Conservation (phyloP, 2,329 filamentous ascomycete genomes). For the Colletotrichum spinosum region DNA sequence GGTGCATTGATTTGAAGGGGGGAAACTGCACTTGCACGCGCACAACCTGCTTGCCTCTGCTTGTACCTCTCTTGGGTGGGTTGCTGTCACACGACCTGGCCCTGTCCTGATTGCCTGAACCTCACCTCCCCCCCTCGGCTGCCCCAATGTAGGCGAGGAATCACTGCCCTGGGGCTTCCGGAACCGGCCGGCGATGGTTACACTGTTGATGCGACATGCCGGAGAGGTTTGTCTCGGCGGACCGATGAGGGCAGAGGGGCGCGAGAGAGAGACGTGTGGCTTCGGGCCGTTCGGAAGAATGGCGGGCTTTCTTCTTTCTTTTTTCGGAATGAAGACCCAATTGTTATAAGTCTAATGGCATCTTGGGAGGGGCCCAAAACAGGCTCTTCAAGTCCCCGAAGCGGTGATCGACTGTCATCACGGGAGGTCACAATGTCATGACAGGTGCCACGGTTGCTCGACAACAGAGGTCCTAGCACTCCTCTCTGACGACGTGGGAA, state of each 20-base stretch:
- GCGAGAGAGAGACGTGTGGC: conserved; percentile 11
- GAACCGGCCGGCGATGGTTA: conserved; percentile 17
- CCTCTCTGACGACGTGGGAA: neutral
- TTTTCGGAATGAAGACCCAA: neutral
- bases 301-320: neutral
- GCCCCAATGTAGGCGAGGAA: neutral
- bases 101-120: neutral
- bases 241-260: neutral
- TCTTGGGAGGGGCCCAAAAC: neutral
- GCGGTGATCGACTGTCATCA: neutral
- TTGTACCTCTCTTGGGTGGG: no score
- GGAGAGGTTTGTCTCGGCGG: conserved; percentile 18
- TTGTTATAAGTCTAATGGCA: neutral
- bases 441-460: neutral
- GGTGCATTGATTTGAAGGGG: neutral
- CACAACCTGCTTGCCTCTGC: no score
- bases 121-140: neutral
- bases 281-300: conserved; percentile 6
- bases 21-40: no score
- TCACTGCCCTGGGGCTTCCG: conserved; percentile 9
- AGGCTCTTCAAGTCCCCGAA: no score
- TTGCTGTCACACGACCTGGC: neutral
- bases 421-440: neutral
- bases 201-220: conserved; percentile 15
- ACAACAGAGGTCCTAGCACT: no score